phyloP scores from a whole-genome alignment of 1,284 basidiomycete species.

The Malassezia furfur region DNA sequence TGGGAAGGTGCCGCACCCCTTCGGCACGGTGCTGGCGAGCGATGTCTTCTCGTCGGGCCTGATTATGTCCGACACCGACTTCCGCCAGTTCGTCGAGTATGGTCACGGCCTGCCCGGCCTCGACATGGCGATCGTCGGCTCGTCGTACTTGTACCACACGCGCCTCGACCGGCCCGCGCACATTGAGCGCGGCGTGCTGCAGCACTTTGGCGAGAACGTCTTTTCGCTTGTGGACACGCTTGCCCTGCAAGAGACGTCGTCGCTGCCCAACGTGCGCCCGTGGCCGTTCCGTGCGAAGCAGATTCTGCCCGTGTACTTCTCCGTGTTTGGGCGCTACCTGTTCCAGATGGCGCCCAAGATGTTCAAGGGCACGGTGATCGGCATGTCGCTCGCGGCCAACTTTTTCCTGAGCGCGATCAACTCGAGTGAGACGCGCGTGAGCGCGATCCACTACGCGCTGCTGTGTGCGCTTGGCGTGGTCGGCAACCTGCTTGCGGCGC shows the following conservation, averaged over 20 bases:
- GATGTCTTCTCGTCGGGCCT: conserved; percentile 90
- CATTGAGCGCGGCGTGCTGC: conserved; percentile 63
- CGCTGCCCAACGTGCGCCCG: conserved; percentile 24
- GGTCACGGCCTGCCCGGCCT: conserved; percentile 51
- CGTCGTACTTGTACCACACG: conserved; percentile 88
- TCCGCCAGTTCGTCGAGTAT: conserved; percentile 79
- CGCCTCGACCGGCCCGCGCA: conserved; percentile 73
- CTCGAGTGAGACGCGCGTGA: conserved; percentile 43
- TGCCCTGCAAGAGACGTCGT: conserved; percentile 37
- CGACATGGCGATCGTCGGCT: conserved; percentile 85
- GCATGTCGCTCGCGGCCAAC: conserved; percentile 36
- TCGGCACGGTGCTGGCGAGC: conserved; percentile 81
- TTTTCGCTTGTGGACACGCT: conserved; percentile 72
- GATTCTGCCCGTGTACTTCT: conserved; percentile 63
- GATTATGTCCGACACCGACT: conserved; percentile 56
- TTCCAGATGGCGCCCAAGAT: conserved; percentile 53
- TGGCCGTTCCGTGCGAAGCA: conserved; percentile 17
- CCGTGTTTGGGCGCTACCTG: conserved; percentile 47
- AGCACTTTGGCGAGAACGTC: conserved; percentile 88
- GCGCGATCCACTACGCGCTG: conserved; percentile 27
- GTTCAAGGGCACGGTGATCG: conserved; percentile 40
- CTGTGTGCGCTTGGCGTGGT: conserved; percentile 27
- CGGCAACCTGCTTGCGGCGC: conserved; percentile 47
- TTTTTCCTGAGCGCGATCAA: conserved; percentile 43
- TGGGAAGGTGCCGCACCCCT: conserved; percentile 73